These are phyloP conservation scores for Ophiostoma tasmaniense DNA, from an alignment of 2,329 filamentous ascomycete species.

Conservation along the genomic window DNA sequence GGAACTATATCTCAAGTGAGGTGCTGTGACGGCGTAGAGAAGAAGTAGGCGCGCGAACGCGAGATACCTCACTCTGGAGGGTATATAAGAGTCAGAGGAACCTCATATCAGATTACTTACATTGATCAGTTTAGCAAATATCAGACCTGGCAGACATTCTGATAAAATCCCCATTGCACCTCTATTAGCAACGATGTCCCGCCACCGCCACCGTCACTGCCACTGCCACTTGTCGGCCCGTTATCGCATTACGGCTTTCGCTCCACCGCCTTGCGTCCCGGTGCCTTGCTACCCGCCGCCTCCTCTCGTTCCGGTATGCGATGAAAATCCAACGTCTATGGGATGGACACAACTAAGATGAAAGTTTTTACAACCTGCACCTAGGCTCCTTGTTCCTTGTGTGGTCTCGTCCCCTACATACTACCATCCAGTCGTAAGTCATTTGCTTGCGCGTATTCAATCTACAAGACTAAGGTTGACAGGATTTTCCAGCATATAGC, in stretches of 20 bases:
- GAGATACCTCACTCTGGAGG: background rate
- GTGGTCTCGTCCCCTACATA: constrained; percentile 7
- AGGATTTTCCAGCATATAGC: background rate
- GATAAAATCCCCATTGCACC: background rate
- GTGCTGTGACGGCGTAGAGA: background rate
- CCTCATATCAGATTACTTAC: background rate
- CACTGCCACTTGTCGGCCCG: constrained; percentile 4
- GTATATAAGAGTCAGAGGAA: background rate
- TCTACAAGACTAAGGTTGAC: constrained; percentile 1
- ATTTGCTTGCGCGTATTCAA: background rate
- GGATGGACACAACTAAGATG: background rate
- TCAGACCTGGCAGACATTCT: background rate
- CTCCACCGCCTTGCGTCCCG: background rate
- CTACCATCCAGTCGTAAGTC: background rate
- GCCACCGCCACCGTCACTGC: background rate
- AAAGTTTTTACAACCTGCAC: background rate
- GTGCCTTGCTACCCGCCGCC: background rate
- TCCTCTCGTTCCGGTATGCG: background rate
- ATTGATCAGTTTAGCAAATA: background rate
- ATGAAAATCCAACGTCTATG: background rate
- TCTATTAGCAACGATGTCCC: background rate
- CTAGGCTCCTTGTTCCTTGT: background rate
- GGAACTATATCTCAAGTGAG: background rate
- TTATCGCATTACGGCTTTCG: background rate
- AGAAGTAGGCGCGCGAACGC: background rate